Evolutionary conservation across 148 eudicot genomes (phyloP).

Genomic region (Chenopodium formosanum): DNA sequence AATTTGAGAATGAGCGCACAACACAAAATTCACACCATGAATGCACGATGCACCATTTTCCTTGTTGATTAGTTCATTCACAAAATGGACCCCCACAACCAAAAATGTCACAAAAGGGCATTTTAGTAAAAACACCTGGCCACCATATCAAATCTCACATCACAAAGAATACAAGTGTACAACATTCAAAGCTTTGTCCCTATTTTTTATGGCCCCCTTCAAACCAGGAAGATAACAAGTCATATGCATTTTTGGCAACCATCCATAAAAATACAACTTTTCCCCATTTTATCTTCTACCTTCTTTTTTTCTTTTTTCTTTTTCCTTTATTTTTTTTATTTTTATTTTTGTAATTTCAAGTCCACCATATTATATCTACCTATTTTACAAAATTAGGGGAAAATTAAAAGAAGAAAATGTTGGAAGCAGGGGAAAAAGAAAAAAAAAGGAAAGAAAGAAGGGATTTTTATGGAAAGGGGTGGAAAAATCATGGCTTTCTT

Average conservation of each 20-base stretch:
- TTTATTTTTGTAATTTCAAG: not conserved
- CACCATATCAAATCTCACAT: not conserved
- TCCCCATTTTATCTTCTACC: too few relatives aligned
- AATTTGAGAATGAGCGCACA: not conserved
- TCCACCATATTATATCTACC: not conserved
- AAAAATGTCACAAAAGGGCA: not conserved
- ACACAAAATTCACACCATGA: not conserved
- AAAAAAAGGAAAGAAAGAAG: not conserved
- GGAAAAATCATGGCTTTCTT: slow-evolving; percentile 23
- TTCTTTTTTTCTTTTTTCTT: too few relatives aligned
- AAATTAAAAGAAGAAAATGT: too few relatives aligned
- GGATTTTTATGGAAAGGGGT: not conserved
- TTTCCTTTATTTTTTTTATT: not conserved
- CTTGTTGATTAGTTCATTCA: not conserved
- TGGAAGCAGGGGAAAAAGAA: not conserved
- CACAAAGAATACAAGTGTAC: not conserved
- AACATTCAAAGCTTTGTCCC: not conserved
- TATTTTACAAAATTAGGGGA: not conserved
- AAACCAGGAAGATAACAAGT: not conserved
- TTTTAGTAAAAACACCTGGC: not conserved
- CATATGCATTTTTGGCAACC: not conserved
- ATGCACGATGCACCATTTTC: slow-evolving; percentile 9
- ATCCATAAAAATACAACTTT: too few relatives aligned
- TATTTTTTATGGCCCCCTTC: not conserved
- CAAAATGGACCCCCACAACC: not conserved